Evolutionary conservation across 306 rosid genomes (phyloP).

Genomic region (Morella rubra): DNA sequence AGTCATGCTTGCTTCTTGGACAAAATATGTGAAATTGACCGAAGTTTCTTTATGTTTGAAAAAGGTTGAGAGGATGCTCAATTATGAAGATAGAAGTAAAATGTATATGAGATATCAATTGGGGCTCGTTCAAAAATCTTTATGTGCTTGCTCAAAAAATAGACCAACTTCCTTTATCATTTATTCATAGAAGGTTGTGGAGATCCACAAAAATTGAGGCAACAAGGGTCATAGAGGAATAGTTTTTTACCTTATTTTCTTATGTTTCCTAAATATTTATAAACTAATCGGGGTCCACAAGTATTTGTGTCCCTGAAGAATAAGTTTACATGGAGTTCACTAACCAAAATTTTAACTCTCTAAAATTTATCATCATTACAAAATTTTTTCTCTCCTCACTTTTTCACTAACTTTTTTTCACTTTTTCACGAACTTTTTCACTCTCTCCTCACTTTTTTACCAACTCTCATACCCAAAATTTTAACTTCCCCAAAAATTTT

Average conservation of each 20-base stretch:
- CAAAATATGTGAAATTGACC: background rate
- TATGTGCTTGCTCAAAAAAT: background rate
- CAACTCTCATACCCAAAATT: too few species aligned
- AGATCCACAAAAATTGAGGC: background rate
- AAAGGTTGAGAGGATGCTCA: slow-evolving; percentile 14
- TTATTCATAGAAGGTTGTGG: background rate
- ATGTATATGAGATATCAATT: background rate
- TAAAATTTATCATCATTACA: too few species aligned
- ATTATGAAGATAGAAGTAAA: slow-evolving; percentile 19
- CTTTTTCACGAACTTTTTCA: too few species aligned
- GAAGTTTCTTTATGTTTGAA: background rate
- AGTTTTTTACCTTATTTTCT: background rate
- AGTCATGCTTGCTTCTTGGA: slow-evolving; percentile 8
- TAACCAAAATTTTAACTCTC: too few species aligned
- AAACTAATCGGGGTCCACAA: background rate
- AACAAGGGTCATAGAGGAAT: background rate
- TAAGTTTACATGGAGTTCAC: too few species aligned
- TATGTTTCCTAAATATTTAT: background rate
- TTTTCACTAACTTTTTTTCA: too few species aligned
- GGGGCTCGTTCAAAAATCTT: background rate
- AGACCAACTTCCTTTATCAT: background rate
- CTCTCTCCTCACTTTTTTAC: too few species aligned
- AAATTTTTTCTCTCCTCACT: too few species aligned
- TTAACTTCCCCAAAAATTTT: too few species aligned
- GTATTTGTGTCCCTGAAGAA: background rate